A percentile compares a stretch with the other conserved stretches of the same genome.
phyloP scores from a whole-genome alignment of 106 monocot genomes.

The Acorus calamus region DNA sequence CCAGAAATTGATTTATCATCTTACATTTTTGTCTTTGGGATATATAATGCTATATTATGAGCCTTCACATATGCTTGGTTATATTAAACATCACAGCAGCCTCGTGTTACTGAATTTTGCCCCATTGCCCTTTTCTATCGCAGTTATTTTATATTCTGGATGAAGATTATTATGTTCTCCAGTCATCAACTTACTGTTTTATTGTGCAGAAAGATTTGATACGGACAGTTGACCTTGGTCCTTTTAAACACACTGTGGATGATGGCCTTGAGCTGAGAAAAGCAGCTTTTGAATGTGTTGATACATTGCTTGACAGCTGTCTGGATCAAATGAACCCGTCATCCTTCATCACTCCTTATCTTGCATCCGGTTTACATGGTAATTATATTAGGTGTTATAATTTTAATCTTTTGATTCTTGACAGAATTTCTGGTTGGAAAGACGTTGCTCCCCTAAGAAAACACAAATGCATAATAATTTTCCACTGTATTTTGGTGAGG shows the following conservation, averaged over 20 bases:
- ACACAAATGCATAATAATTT: too few relatives aligned
- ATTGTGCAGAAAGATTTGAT: constrained; percentile 67
- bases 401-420: background rate
- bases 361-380: constrained; percentile 81
- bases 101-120: too few relatives aligned
- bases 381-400: constrained; percentile 3
- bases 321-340: constrained; percentile 98
- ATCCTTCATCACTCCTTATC: constrained; percentile 82
- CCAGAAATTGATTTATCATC: too few relatives aligned
- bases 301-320: constrained; percentile 87
- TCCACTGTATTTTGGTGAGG: too few relatives aligned
- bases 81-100: too few relatives aligned
- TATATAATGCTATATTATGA: too few relatives aligned
- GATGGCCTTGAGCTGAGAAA: constrained; percentile 98
- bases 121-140: too few relatives aligned
- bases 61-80: too few relatives aligned
- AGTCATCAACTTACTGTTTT: background rate
- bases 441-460: background rate
- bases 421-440: background rate
- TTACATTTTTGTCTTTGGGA: too few relatives aligned
- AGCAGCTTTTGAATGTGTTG: constrained; percentile 99
- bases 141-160: too few relatives aligned
- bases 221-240: constrained; percentile 84
- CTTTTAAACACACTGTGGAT: constrained; percentile 91
- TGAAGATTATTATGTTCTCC: too few relatives aligned